Evolutionary conservation across 1,284 basidiomycete species (phyloP), one percentile per base, ranked within the genome.

Genomic region (Pseudozyma tsukubaensis): DNA sequence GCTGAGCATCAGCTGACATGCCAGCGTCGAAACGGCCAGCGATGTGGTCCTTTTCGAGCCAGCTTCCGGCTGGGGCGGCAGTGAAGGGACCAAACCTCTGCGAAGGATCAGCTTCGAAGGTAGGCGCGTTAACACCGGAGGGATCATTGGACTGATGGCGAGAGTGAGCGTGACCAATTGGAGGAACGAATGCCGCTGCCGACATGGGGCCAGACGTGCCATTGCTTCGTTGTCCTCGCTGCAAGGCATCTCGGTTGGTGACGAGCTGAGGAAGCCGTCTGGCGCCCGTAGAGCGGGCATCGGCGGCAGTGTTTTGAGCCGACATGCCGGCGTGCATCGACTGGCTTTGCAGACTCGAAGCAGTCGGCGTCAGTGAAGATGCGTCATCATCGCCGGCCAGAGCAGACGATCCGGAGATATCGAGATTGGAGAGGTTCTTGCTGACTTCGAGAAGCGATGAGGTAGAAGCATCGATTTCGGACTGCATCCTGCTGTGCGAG

Each of bases 231-330:
- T 71, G 66, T 16, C 68, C 57, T 16, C 68, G 59, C 16, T 71
- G 76, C 21, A 81, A 42, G 4, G 56, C 72, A n/a, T 81, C 79
- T 39, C 63, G 59, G 34, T 72, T 78, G 19, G 79, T 81, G 44
- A 81, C 74, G 40, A 81, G 69, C 32, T 71, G 70, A 36, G 78
- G 78, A 14, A 81, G 69, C 53, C 62, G 72, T 16, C 69, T 62
- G 29, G 42, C 59, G 29, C 50, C 34, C 16, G 40, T 4, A 16
- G 48, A n/a, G 6, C 55, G 59, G 11, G 39, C 24, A 35, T 67
- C 62, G 45, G 56, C 57, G 40, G 56, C 13, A 53, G 49, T 58
- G 59, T 49, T 44, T 8, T 57, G 51, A 1, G 66, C 40, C 9
- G 53, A 49, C 32, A 61, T 39, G 21, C 50, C 48, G 1, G 59